Evolutionary conservation across 2,329 filamentous ascomycete species (phyloP).

Genomic region (Westerdykella aurantiaca): DNA sequence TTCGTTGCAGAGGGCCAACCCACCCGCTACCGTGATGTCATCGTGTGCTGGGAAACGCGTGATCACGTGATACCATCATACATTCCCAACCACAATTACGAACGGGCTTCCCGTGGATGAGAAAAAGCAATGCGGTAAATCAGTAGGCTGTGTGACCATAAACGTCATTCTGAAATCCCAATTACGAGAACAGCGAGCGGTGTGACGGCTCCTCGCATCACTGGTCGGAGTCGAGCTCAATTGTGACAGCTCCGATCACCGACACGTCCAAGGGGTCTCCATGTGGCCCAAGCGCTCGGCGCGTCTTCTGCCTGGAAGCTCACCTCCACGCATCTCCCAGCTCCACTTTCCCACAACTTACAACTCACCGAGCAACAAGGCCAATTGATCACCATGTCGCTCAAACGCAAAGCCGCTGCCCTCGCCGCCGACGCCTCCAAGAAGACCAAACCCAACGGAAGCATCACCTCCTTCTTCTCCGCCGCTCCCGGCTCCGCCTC

Average conservation of each 20-base stretch:
- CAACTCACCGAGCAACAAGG: slow-evolving; percentile 5
- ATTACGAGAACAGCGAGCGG: background rate
- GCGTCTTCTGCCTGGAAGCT: slow-evolving; percentile 8
- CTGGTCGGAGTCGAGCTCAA: background rate
- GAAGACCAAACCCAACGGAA: slow-evolving; percentile 57
- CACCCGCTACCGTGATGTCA: no score
- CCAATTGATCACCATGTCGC: slow-evolving; percentile 36
- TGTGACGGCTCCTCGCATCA: slow-evolving; percentile 1
- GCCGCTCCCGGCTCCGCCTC: slow-evolving; percentile 46
- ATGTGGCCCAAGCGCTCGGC: background rate
- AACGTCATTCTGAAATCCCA: no score
- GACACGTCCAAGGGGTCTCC: background rate
- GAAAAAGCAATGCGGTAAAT: no score
- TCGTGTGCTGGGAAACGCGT: no score
- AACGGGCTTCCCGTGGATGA: no score
- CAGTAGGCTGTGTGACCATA: no score
- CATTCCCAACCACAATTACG: no score
- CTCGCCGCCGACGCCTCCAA: slow-evolving; percentile 43
- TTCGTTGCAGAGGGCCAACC: no score
- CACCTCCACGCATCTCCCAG: slow-evolving; percentile 2
- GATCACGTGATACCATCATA: no score
- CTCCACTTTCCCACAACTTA: slow-evolving; percentile 2
- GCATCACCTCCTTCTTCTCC: slow-evolving; percentile 86
- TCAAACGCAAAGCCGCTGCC: slow-evolving; percentile 48
- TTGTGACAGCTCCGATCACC: background rate